Percentiles rank a stretch among this genome's conserved stretches.
These are phyloP conservation scores for Amauroascus verrucosus DNA, from an alignment of 2,329 filamentous ascomycete genomes.

Conservation along the genomic window DNA sequence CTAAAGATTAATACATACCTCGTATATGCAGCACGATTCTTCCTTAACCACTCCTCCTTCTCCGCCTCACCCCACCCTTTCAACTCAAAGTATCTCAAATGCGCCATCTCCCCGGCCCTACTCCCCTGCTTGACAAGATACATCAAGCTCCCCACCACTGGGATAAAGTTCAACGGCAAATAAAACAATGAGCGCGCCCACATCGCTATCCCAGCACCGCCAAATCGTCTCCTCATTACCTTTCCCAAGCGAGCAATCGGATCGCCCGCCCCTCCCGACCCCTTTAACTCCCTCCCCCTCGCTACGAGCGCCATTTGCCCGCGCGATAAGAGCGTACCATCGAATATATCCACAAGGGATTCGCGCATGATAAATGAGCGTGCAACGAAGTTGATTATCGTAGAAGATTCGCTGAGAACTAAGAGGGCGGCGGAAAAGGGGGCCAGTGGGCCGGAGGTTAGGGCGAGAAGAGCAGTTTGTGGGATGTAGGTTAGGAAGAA, in stretches of 20 bases:
- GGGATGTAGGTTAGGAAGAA: slow-evolving; percentile 80
- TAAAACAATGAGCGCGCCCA: slow-evolving; percentile 74
- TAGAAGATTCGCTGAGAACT: slow-evolving; percentile 47
- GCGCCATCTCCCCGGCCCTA: slow-evolving; percentile 44
- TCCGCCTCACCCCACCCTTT: slow-evolving; percentile 66
- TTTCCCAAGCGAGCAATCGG: slow-evolving; percentile 49
- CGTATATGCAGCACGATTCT: slow-evolving; percentile 66
- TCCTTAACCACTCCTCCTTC: slow-evolving; percentile 57
- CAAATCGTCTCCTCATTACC: slow-evolving; percentile 45
- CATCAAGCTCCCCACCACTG: slow-evolving; percentile 69
- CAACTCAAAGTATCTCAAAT: slow-evolving; percentile 73
- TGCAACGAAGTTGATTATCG: slow-evolving; percentile 43
- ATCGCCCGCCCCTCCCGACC: slow-evolving; percentile 29
- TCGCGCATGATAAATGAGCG: slow-evolving; percentile 63
- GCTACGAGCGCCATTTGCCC: slow-evolving; percentile 55
- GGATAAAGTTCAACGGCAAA: slow-evolving; percentile 85
- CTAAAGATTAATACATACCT: slow-evolving; percentile 42
- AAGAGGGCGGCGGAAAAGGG: slow-evolving; percentile 52
- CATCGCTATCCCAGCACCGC: slow-evolving; percentile 39
- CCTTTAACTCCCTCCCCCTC: slow-evolving; percentile 62
- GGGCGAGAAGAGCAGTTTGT: slow-evolving; percentile 68
- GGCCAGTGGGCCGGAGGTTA: slow-evolving; percentile 66
- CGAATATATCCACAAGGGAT: slow-evolving; percentile 78
- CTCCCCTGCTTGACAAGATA: slow-evolving; percentile 69
- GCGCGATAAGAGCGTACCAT: slow-evolving; percentile 53